Evolutionary conservation across 192 early-diverging fungal genomes (phyloP).

Genomic region (Backusella circina): DNA sequence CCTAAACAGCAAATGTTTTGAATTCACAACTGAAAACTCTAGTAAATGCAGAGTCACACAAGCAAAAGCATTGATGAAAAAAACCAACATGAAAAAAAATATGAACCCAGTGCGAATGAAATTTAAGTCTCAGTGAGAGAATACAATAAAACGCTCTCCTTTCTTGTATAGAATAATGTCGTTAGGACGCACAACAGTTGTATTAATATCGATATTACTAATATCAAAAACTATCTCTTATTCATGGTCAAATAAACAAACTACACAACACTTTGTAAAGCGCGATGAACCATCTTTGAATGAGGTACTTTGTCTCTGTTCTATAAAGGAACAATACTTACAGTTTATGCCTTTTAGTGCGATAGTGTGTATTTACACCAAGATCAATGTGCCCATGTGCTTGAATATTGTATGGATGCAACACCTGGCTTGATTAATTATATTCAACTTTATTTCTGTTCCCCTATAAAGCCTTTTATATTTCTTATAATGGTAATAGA

Average conservation of each 20-base stretch:
- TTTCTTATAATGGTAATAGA: conserved; percentile 43
- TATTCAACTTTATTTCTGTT: conserved; percentile 56
- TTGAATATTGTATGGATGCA: conserved; percentile 58
- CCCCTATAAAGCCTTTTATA: conserved; percentile 29
- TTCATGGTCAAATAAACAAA: conserved; percentile 7
- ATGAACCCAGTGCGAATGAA: neutral
- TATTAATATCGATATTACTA: conserved; percentile 2
- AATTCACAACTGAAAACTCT: no score
- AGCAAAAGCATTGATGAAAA: neutral
- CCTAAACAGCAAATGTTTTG: no score
- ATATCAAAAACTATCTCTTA: conserved; percentile 9
- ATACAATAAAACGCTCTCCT: neutral
- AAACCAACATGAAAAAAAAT: neutral
- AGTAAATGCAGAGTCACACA: neutral
- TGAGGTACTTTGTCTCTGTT: neutral
- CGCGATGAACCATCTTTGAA: neutral
- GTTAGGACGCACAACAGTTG: conserved; percentile 10
- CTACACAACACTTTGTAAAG: neutral
- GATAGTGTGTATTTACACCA: conserved; percentile 48
- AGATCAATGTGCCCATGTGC: conserved; percentile 57
- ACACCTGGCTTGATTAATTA: conserved; percentile 61
- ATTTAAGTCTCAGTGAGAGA: neutral
- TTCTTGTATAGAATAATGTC: conserved; percentile 4
- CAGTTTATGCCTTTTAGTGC: conserved; percentile 27
- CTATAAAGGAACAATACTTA: neutral